Evolutionary conservation across 2,329 filamentous ascomycete genomes (phyloP).

Genomic region (Madurella fahalii): DNA sequence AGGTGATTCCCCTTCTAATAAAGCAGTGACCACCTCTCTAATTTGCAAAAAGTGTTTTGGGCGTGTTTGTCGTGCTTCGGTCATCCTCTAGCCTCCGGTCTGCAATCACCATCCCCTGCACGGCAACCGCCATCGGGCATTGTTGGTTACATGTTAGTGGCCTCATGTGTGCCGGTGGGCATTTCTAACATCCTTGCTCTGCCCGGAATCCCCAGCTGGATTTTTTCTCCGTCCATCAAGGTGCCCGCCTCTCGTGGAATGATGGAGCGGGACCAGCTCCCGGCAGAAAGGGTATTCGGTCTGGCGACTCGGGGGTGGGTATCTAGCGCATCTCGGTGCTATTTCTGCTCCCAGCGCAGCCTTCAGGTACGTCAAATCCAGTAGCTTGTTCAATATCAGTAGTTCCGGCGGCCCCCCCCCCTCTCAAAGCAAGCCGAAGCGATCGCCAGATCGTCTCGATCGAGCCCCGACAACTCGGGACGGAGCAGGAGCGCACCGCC

Average conservation of each 20-base stretch:
- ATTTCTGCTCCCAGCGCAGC: neutral
- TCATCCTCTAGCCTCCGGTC: neutral
- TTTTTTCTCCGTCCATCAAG: conserved; percentile 1
- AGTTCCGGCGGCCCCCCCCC: neutral
- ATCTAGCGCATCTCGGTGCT: neutral
- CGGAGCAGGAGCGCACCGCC: neutral
- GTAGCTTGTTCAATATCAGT: neutral
- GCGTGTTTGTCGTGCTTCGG: neutral
- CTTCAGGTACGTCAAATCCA: neutral
- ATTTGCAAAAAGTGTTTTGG: neutral
- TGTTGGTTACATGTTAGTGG: too few species aligned
- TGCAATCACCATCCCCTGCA: too few species aligned
- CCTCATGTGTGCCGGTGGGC: too few species aligned
- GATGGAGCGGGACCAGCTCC: conserved; percentile 1
- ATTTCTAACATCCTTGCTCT: too few species aligned
- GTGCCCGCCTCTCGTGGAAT: neutral
- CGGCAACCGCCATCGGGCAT: too few species aligned
- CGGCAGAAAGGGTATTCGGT: conserved; percentile 8
- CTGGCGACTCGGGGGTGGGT: neutral
- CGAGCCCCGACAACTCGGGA: conserved; percentile 5
- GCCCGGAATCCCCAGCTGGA: neutral
- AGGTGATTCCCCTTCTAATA: conserved; percentile 18
- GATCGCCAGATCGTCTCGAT: neutral
- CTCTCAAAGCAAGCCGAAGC: neutral
- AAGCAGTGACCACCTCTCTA: conserved; percentile 9